Evolutionary conservation across 441 rosid species (phyloP), one percentile per base, ranked within the genome.

Genomic region (Heliophila coronopifolia): DNA sequence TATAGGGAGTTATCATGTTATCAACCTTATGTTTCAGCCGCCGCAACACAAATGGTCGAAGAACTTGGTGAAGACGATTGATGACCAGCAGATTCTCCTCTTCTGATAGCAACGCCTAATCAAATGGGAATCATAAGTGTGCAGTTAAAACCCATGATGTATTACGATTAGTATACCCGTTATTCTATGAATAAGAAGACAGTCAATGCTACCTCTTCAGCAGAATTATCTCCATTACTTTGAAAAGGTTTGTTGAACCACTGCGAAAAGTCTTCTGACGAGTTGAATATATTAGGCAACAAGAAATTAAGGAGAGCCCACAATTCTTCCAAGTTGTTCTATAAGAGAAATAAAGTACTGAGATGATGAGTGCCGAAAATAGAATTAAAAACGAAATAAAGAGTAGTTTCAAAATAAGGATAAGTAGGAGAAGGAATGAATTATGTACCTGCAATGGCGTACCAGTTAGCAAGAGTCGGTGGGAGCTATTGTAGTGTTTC

Each of bases 191-290:
- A n/a, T 18, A 64, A 47, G 14, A 46, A 15, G 51, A 4, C 50
- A 57, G 19, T 54, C 34, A 10, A 68, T 51, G 28, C 71, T 69
- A 82, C 98, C 80, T 84, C 80, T 50, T 90, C 98, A 6, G 90
- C 79, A 61, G 96, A 80, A 76, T 32, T 82, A 70, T 90, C 98
- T 58, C 92, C 94, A 71, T 71, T 90, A 58, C 92, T 64, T 81
- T 86, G 76, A 70, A 90, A 86, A 54, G 98, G 98, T 71, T 86
- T 90, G 78, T 86, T 90, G 77, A 90, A 90, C 98, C 98, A 90
- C 61, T 90, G 98, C 69, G 96, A 86, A 67, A 90, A 90, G 65
- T 86, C 98, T 61, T 90, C 98, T 3, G 98, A 82, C 36, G 98
- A 82, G 71, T 86, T 90, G 72, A 90, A 90, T 61, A 90, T 86